Base-by-base conservation (phyloP, 768 basidiomycete species). In the Boletus coccyginus region DNA sequence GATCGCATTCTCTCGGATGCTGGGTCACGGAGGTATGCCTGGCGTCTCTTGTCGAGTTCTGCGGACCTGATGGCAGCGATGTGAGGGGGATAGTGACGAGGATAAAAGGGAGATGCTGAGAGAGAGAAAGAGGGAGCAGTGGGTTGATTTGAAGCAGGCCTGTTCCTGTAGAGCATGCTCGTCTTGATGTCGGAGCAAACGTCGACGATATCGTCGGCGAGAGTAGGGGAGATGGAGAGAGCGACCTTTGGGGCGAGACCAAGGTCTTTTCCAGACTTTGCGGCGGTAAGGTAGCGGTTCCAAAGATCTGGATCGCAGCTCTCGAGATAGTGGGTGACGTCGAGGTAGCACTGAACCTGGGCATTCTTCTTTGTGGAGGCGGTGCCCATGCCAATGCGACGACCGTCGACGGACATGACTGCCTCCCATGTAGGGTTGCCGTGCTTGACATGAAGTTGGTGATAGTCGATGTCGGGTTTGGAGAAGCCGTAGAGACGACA, bases 291-390 rank as follows among this genome's bases (percentile, higher is more conserved):
- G 67, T 86, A 98, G 21, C 80, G 74, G 53, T 78, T 75, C 95
- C 95, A 98, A 27, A 98, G 78, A 1, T 78, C 79, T 0, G 81
- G 77, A 69, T 98, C 95, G 69, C 92, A 95, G 53, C 76, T 78
- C 68, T 95, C 89, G 55, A 98, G 81, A 69, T 97, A 96, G 50
- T 85, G 81, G 0, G 87, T 82, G 58, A 93, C 93, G 69, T 98
- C 95, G 46, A 97, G 81, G 69, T 89, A 96, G 68, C 88, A 92
- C 58, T 81, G 79, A 13, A 81, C 73, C 61, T 82, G 77, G 0
- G 95, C 87, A 6, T 64, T 66, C 72, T 94, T 94, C 75, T 96
- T 97, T 65, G 59, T 82, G 5, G 66, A 3, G 7, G 80, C 87
- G 33, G 78, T 70, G 11, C 93, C 95, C 67, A 94, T 76, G 6